These are phyloP conservation scores for Ustilago crameri DNA, from an alignment of 1,284 basidiomycete genomes.

Conservation along the genomic window DNA sequence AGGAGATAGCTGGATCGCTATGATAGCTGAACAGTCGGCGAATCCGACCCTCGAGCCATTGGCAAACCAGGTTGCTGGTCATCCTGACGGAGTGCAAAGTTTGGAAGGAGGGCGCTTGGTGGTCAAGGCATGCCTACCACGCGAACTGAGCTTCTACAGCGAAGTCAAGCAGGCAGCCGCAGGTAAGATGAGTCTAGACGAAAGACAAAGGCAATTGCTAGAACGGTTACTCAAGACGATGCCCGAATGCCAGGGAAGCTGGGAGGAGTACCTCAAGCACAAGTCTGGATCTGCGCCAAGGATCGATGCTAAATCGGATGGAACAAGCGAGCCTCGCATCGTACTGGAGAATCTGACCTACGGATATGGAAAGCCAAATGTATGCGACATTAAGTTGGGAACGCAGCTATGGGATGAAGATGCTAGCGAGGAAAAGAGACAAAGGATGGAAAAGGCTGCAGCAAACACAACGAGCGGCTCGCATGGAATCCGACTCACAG, in stretches of 20 bases:
- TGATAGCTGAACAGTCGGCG: background rate
- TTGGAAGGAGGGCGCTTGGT: constrained; percentile 81
- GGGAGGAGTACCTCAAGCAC: constrained; percentile 15
- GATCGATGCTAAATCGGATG: constrained; percentile 38
- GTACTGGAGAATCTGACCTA: constrained; percentile 86
- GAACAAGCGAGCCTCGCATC: constrained; percentile 68
- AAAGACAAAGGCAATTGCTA: constrained; percentile 20
- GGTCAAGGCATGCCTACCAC: constrained; percentile 81
- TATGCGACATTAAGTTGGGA: constrained; percentile 92
- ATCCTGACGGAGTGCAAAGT: constrained; percentile 77
- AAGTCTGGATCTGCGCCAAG: background rate
- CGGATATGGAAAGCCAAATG: constrained; percentile 81
- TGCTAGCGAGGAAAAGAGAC: constrained; percentile 80
- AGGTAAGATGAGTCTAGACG: constrained; percentile 28
- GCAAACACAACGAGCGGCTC: constrained; percentile 77
- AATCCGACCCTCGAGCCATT: constrained; percentile 66
- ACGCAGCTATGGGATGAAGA: constrained; percentile 80
- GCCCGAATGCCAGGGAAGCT: constrained; percentile 37
- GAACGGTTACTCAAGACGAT: constrained; percentile 35
- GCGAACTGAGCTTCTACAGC: constrained; percentile 85
- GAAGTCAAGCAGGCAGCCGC: constrained; percentile 70
- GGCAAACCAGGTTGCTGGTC: constrained; percentile 84
- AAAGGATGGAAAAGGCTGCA: constrained; percentile 80
- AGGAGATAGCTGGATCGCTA: no score
- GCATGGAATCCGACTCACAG: constrained; percentile 84